Base-by-base conservation (phyloP, 257 asterid species). In the Capsicum rhomboideum region DNA sequence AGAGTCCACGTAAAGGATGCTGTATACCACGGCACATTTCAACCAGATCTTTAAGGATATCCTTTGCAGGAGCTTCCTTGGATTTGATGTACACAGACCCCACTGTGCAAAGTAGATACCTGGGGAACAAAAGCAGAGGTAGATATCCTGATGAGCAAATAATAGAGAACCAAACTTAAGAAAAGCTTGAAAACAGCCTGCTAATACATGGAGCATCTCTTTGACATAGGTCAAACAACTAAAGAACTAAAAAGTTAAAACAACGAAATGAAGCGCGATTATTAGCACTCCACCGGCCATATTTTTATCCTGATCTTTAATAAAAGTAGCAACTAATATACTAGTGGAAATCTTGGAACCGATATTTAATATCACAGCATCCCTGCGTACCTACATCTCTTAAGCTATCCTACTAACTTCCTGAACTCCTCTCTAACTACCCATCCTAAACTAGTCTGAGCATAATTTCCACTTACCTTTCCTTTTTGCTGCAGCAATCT, bases 1-100 rank as follows among this genome's bases (percentile, higher is more conserved):
- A 97, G 63, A 97, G 97, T 42, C 99, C 99, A 82, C 99, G 99
- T 26, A 97, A 85, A 63, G 99, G 99, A 89, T 97, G 97, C 80
- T 97, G 99, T 77, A 97, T 89, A 58, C 97, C 97, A 20, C 98
- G 99, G 79, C 99, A 93, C 99, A 97, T 97, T 92, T 97, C 99
- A 50, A 95, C 98, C 82, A 97, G 97, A 89, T 97, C 99, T 91
- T 97, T 97, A 49, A 97, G 98, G 71, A 97, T 91, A 90, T 93
- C 99, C 90, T 94, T 97, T 8, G 98, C 98, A 0, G 99, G 99
- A 85, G 99, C 99, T 88, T 97, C 99, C 91, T 97, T 97, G 53
- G 99, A 93, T 86, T 92, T 94, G 87, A 97, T 92, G 88, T 97
- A 97, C 84, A 97, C 99, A 49, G 96, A 97, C 58, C 99, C 99